Conservation (phyloP, 352 stramenopile genomes). For the Elongisporangium anandrum region DNA sequence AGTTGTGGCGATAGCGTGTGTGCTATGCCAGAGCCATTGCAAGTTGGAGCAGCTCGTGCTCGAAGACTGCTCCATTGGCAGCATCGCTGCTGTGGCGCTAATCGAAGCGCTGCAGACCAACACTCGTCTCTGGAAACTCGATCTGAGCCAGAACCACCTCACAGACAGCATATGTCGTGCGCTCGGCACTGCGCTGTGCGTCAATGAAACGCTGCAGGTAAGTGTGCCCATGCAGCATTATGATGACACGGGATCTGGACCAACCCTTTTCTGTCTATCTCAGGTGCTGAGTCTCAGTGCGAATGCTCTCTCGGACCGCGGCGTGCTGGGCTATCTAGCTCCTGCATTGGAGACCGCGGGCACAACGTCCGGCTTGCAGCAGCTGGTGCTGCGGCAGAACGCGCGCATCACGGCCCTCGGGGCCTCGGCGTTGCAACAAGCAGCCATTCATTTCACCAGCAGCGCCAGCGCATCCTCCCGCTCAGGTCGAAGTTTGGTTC, state of each 20-base stretch:
- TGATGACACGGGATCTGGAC: not conserved
- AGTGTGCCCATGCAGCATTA: not conserved
- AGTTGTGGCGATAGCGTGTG: constrained; percentile 39
- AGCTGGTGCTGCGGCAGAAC: constrained; percentile 46
- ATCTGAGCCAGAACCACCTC: constrained; percentile 66
- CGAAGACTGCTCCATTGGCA: constrained; percentile 57
- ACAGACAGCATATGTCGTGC: constrained; percentile 39
- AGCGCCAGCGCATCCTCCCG: constrained; percentile 6
- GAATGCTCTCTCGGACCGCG: constrained; percentile 56
- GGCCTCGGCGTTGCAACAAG: constrained; percentile 16
- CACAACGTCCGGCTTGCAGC: constrained; percentile 27
- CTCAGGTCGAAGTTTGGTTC: constrained; percentile 3
- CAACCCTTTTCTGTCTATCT: not conserved
- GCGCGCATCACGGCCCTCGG: constrained; percentile 30
- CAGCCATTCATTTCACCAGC: constrained; percentile 26
- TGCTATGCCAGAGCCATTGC: constrained; percentile 37
- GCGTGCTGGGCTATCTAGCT: constrained; percentile 38
- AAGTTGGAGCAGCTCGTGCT: constrained; percentile 70
- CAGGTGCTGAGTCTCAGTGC: constrained; percentile 44
- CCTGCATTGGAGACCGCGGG: constrained; percentile 33
- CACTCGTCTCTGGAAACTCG: constrained; percentile 61
- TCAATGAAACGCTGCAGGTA: constrained; percentile 27
- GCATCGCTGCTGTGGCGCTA: constrained; percentile 35
- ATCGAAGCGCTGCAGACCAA: constrained; percentile 44
- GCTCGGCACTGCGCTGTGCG: constrained; percentile 31